Evolutionary conservation across 1,139 yeast genomes (phyloP).

Genomic region (Kodamaea suecica): DNA sequence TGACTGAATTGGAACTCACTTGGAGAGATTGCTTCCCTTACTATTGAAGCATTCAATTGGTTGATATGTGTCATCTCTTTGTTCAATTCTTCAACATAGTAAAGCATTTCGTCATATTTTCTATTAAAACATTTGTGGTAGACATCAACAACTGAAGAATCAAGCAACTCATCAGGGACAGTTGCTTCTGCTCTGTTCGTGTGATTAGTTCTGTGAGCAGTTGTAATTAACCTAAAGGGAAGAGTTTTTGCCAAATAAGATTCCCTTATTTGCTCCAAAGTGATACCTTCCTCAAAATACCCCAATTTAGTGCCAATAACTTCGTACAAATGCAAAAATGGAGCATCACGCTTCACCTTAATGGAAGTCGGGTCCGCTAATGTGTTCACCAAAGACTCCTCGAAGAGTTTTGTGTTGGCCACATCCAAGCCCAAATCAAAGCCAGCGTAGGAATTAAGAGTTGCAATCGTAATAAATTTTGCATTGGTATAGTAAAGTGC

Average conservation of each 20-base stretch:
- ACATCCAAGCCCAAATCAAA: slow-evolving; percentile 75
- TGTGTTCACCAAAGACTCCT: slow-evolving; percentile 44
- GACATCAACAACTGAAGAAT: slow-evolving; percentile 34
- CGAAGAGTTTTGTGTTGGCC: slow-evolving; percentile 41
- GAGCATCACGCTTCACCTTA: slow-evolving; percentile 57
- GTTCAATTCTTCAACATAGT: slow-evolving; percentile 44
- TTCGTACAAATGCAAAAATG: slow-evolving; percentile 50
- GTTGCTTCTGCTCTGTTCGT: slow-evolving; percentile 65
- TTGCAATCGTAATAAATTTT: slow-evolving; percentile 49
- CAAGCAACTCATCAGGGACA: slow-evolving; percentile 36
- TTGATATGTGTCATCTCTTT: slow-evolving; percentile 22
- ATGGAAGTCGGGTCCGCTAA: slow-evolving; percentile 50
- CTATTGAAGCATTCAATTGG: slow-evolving; percentile 1
- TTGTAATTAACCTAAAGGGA: slow-evolving; percentile 59
- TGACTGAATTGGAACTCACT: slow-evolving; percentile 25
- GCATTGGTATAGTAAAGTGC: slow-evolving; percentile 70
- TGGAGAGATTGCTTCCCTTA: slow-evolving; percentile 15
- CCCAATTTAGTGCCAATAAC: slow-evolving; percentile 47
- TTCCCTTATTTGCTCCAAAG: slow-evolving; percentile 10
- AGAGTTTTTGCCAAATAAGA: slow-evolving; percentile 23
- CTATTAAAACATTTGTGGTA: slow-evolving; percentile 40
- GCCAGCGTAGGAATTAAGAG: slow-evolving; percentile 62
- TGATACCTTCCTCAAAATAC: slow-evolving; percentile 16
- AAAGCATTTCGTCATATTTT: slow-evolving; percentile 45
- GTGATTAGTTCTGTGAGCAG: slow-evolving; percentile 69